Conservation (phyloP, 768 basidiomycete species). For the Pulveroboletus sp. region DNA sequence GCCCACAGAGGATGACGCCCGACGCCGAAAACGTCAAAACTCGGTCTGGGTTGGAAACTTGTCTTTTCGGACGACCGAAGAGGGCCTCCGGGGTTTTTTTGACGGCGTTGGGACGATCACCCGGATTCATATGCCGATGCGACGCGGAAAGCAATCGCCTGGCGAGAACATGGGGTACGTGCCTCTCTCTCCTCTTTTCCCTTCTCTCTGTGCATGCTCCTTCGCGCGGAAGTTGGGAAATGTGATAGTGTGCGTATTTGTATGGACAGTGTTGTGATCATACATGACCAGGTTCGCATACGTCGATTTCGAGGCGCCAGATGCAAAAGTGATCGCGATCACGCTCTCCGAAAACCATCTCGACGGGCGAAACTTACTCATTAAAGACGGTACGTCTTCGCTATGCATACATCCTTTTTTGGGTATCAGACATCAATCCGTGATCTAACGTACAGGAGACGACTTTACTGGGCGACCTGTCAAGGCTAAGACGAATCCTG, state of each 20-base stretch:
- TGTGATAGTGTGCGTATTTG: too few relatives aligned
- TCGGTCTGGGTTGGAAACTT: constrained; percentile 97
- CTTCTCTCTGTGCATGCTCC: not conserved
- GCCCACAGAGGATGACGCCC: constrained; percentile 3
- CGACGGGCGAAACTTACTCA: constrained; percentile 82
- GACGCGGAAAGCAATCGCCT: constrained; percentile 48
- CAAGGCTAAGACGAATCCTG: constrained; percentile 29
- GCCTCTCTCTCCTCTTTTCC: not conserved
- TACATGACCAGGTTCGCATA: constrained; percentile 76
- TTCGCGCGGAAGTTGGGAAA: not conserved
- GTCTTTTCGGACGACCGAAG: constrained; percentile 80
- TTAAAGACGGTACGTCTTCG: constrained; percentile 74
- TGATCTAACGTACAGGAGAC: constrained; percentile 45
- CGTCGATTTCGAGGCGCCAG: constrained; percentile 83
- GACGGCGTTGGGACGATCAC: constrained; percentile 70
- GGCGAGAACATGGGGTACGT: constrained; percentile 78
- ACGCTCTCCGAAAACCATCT: constrained; percentile 75
- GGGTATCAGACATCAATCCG: not conserved
- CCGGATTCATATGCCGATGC: constrained; percentile 83
- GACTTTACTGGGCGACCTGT: constrained; percentile 70
- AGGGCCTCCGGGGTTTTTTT: constrained; percentile 69
- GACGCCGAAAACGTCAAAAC: constrained; percentile 59
- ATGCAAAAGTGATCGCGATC: constrained; percentile 73
- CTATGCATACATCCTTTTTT: not conserved
- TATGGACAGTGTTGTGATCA: constrained; percentile 2